Evolutionary conservation across 73 alveolate species (phyloP).

Genomic region (Breviolum minutum): DNA sequence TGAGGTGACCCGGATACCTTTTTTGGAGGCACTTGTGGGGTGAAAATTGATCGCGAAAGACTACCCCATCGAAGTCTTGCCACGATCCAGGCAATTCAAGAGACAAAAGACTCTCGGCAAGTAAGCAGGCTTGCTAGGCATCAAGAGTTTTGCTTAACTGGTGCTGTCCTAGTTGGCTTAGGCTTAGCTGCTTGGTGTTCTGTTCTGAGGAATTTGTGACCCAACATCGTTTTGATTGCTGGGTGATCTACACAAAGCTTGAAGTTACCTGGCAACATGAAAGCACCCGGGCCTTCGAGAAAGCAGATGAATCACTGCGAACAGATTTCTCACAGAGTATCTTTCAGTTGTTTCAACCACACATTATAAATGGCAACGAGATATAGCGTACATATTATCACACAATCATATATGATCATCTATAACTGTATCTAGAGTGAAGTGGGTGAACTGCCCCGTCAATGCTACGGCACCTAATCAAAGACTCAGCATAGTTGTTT

Average conservation of each 20-base stretch:
- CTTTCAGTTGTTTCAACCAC: neutral
- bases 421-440: no score
- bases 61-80: neutral
- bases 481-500: no score
- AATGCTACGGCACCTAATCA: no score
- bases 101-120: constrained; percentile 1
- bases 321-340: neutral
- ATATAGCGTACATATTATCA: no score
- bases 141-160: neutral
- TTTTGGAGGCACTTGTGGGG: constrained; percentile 6
- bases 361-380: no score
- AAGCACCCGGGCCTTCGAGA: no score
- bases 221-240: constrained; percentile 8
- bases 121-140: neutral
- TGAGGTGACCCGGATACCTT: neutral
- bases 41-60: neutral
- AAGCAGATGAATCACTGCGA: no score
- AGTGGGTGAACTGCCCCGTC: no score
- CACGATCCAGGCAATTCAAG: constrained; percentile 31
- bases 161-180: neutral
- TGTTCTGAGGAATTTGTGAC: constrained; percentile 50
- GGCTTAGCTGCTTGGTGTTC: neutral
- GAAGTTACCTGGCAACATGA: neutral
- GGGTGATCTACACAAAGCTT: constrained; percentile 59
- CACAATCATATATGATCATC: no score